Percentiles rank a stretch among this genome's conserved stretches.
Evolutionary conservation across 2,329 filamentous ascomycete genomes (phyloP).

Genomic region (Rutstroemia sydowiana): DNA sequence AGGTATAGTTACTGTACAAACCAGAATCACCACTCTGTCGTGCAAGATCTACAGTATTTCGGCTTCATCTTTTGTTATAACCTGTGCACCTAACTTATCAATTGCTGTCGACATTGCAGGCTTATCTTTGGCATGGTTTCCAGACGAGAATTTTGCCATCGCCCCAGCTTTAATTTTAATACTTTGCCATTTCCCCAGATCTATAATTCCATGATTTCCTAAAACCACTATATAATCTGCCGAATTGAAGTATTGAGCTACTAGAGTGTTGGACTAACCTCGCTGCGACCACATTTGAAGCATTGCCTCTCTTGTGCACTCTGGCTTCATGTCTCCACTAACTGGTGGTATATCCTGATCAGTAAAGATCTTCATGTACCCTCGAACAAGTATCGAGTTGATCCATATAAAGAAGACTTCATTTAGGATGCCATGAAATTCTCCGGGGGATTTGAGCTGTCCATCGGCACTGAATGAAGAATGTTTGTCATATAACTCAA

Average conservation of each 20-base stretch:
- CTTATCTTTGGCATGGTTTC: neutral
- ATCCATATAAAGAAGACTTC: constrained; percentile 21
- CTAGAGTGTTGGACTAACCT: constrained; percentile 10
- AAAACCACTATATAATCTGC: constrained; percentile 37
- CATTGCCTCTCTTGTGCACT: constrained; percentile 12
- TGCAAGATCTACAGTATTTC: constrained; percentile 19
- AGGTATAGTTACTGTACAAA: constrained; percentile 18
- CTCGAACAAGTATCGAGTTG: constrained; percentile 17
- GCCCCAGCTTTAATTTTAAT: neutral
- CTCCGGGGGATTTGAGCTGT: constrained; percentile 12
- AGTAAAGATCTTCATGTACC: constrained; percentile 16
- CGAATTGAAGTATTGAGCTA: constrained; percentile 32
- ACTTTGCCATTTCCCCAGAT: neutral
- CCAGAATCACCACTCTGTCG: constrained; percentile 19
- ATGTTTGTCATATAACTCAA: constrained; percentile 12
- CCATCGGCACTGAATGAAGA: neutral
- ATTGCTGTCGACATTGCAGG: constrained; percentile 12
- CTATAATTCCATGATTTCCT: neutral
- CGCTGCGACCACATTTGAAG: constrained; percentile 14
- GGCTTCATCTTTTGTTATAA: constrained; percentile 16
- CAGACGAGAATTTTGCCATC: neutral
- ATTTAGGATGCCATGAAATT: constrained; percentile 12
- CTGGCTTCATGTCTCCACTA: constrained; percentile 12
- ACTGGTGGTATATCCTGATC: constrained; percentile 17
- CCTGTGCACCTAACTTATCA: constrained; percentile 13